Conservation (phyloP, 257 asterid species). For the Jaltomata sinuosa region DNA sequence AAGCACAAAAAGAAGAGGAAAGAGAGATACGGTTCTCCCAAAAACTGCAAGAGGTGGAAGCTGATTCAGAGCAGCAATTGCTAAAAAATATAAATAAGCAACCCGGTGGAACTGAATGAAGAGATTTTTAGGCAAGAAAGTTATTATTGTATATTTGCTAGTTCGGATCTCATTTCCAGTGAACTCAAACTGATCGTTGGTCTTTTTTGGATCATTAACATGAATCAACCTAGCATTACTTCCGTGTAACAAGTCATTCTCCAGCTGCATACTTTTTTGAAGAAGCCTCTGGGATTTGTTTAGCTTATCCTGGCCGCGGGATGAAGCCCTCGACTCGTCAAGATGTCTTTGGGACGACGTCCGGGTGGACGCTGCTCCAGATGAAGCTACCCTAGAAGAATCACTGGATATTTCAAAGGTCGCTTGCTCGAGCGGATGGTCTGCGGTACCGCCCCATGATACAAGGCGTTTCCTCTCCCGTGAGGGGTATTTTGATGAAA, state of each 20-base stretch:
- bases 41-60: conserved; percentile 98
- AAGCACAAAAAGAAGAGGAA: conserved; percentile 96
- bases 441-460: conserved; percentile 92
- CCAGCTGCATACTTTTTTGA: conserved; percentile 78
- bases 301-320: conserved; percentile 30
- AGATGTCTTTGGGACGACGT: conserved; percentile 2
- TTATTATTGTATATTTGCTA: conserved; percentile 79
- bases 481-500: conserved; percentile 31
- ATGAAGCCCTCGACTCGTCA: conserved; percentile 10
- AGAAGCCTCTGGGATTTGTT: conserved; percentile 45
- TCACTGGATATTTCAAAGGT: conserved; percentile 49
- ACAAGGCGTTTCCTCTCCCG: conserved; percentile 51
- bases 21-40: conserved; percentile 92
- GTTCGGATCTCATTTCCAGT: conserved; percentile 94
- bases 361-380: conserved; percentile 4
- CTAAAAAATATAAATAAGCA: conserved; percentile 90
- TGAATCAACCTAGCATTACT: conserved; percentile 61
- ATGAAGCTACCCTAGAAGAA: conserved; percentile 16
- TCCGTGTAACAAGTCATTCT: conserved; percentile 43
- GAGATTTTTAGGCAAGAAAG: conserved; percentile 87
- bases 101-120: conserved; percentile 93
- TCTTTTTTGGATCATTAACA: conserved; percentile 71
- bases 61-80: conserved; percentile 93
- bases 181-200: conserved; percentile 54
- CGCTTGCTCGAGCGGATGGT: conserved; percentile 31